Conservation (phyloP, 306 rosid species). For the Dryas octopetala region DNA sequence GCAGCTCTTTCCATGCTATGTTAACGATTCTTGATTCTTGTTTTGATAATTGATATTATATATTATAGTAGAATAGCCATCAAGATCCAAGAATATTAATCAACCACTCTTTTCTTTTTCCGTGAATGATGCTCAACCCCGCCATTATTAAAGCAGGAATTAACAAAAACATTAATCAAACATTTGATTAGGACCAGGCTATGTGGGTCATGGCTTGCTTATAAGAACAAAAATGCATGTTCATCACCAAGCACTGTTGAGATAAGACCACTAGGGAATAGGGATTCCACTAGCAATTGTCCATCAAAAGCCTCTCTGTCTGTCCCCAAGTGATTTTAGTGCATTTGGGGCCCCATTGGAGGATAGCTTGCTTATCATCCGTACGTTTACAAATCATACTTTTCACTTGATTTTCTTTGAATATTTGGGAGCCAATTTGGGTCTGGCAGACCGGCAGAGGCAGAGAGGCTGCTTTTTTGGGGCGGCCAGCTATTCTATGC, state of each 20-base stretch:
- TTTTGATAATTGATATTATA: background rate
- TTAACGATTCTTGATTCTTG: constrained; percentile 7
- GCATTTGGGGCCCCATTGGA: constrained; percentile 12
- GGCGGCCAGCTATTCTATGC: background rate
- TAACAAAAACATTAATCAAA: background rate
- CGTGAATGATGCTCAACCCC: background rate
- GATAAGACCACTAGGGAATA: constrained; percentile 27
- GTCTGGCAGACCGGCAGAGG: background rate
- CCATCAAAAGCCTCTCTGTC: constrained; percentile 6
- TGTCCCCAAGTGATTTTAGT: constrained; percentile 28
- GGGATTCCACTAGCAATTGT: constrained; percentile 26
- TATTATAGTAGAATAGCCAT: background rate
- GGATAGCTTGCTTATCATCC: constrained; percentile 9
- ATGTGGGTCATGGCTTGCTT: background rate
- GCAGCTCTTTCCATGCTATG: background rate
- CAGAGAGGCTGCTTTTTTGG: background rate
- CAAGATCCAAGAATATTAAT: constrained; percentile 16
- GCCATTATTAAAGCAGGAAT: background rate
- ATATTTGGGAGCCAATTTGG: constrained; percentile 2
- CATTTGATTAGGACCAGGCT: background rate
- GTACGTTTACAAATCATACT: constrained; percentile 25
- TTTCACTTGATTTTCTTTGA: constrained; percentile 19
- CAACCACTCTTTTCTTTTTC: background rate
- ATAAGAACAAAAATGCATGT: background rate
- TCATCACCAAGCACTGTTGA: background rate